phyloP scores from a whole-genome alignment of 257 asterid genomes.

The Fraxinus cuspidata region DNA sequence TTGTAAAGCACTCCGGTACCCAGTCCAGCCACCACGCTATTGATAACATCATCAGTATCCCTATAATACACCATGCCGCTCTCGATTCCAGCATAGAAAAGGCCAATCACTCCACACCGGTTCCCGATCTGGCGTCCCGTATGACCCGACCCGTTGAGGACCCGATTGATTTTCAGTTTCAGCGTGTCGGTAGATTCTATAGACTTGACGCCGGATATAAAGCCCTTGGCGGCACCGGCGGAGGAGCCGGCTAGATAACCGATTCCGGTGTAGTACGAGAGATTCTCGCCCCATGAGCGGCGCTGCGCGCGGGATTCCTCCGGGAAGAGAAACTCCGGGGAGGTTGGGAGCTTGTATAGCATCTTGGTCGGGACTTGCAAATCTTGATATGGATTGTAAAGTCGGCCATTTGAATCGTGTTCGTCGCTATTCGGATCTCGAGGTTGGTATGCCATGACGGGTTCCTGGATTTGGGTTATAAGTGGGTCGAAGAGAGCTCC shows the following conservation, averaged over 20 bases:
- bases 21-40: constrained; percentile 46
- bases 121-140: constrained; percentile 70
- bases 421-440: constrained; percentile 47
- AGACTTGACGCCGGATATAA: constrained; percentile 59
- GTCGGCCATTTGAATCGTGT: constrained; percentile 50
- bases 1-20: constrained; percentile 53
- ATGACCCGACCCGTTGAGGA: constrained; percentile 82
- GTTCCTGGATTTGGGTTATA: not conserved
- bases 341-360: constrained; percentile 69
- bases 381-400: constrained; percentile 91
- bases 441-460: constrained; percentile 60
- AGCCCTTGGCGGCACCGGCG: constrained; percentile 70
- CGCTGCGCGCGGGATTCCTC: constrained; percentile 80
- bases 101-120: constrained; percentile 76
- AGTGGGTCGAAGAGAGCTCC: not conserved
- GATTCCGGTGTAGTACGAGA: constrained; percentile 83
- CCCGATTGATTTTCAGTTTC: constrained; percentile 71
- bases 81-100: constrained; percentile 82
- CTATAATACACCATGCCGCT: constrained; percentile 64
- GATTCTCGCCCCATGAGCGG: constrained; percentile 89
- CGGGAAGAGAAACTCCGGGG: constrained; percentile 81
- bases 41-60: constrained; percentile 44
- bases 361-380: constrained; percentile 56
- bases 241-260: constrained; percentile 73
- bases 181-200: constrained; percentile 70